phyloP scores from a whole-genome alignment of 495 filamentous ascomycete genomes.

The Hypoxylon subgilvum region DNA sequence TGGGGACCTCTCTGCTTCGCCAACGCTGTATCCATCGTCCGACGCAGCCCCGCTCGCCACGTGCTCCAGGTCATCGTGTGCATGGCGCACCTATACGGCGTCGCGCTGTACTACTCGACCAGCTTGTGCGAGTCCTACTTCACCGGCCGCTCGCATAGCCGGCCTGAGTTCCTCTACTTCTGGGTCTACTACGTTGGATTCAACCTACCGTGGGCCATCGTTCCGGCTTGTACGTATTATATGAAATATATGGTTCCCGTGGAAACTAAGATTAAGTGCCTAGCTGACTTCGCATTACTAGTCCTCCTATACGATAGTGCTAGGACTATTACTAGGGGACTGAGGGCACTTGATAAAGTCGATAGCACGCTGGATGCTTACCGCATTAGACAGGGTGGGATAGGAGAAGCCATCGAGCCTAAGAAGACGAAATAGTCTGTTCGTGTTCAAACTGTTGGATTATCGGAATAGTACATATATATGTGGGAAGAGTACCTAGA shows the following conservation, averaged over 20 bases:
- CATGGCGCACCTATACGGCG: conserved; percentile 84
- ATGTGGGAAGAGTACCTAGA: too few relatives aligned
- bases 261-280: not conserved
- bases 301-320: conserved; percentile 62
- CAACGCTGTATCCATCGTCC: conserved; percentile 64
- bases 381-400: conserved; percentile 12
- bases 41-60: conserved; percentile 66
- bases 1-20: conserved; percentile 85
- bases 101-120: conserved; percentile 83
- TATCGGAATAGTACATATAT: too few relatives aligned
- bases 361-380: conserved; percentile 35
- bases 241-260: not conserved
- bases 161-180: conserved; percentile 82
- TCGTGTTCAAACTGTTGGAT: too few relatives aligned
- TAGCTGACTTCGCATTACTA: conserved; percentile 29
- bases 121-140: conserved; percentile 70
- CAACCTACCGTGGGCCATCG: conserved; percentile 85
- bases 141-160: conserved; percentile 64
- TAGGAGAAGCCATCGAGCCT: conserved; percentile 3
- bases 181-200: conserved; percentile 88
- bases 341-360: conserved; percentile 50
- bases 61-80: conserved; percentile 74
- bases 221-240: conserved; percentile 59
- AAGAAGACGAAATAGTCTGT: conserved; percentile 36
- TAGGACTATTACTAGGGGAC: conserved; percentile 52